phyloP scores from a whole-genome alignment of 75 land plant species.

The Isoetes taiwanensis region DNA sequence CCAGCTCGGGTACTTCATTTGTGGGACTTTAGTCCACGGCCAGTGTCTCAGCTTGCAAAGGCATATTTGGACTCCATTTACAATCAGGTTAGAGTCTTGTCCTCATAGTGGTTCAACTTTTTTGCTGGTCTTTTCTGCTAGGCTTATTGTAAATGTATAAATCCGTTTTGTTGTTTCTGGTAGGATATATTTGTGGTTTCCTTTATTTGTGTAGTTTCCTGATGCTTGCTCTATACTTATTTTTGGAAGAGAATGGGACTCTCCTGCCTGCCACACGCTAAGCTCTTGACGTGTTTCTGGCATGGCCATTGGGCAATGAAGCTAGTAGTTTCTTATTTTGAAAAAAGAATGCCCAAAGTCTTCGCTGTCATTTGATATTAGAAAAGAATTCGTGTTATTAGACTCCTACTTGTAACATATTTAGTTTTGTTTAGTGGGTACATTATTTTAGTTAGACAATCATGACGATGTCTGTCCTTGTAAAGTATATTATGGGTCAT shows the following conservation, averaged over 20 bases:
- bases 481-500: not conserved
- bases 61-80: constrained; percentile 81
- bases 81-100: constrained; percentile 83
- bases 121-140: not conserved
- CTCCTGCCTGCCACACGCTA: too few relatives aligned
- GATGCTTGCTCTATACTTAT: not conserved
- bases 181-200: not conserved
- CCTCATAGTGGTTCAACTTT: not conserved
- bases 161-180: not conserved
- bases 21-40: constrained; percentile 81
- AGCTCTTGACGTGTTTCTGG: too few relatives aligned
- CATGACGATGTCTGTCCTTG: not conserved
- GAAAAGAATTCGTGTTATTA: too few relatives aligned
- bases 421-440: not conserved
- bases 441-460: not conserved
- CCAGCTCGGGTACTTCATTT: constrained; percentile 78
- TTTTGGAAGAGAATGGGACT: not conserved
- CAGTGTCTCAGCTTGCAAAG: constrained; percentile 89
- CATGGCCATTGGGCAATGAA: too few relatives aligned
- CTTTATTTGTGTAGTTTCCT: too few relatives aligned
- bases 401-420: not conserved
- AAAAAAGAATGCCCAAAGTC: too few relatives aligned
- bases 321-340: too few relatives aligned
- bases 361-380: too few relatives aligned
- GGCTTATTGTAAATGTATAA: not conserved